Conservation (phyloP, 495 filamentous ascomycete species). For the Talaromyces liani region DNA sequence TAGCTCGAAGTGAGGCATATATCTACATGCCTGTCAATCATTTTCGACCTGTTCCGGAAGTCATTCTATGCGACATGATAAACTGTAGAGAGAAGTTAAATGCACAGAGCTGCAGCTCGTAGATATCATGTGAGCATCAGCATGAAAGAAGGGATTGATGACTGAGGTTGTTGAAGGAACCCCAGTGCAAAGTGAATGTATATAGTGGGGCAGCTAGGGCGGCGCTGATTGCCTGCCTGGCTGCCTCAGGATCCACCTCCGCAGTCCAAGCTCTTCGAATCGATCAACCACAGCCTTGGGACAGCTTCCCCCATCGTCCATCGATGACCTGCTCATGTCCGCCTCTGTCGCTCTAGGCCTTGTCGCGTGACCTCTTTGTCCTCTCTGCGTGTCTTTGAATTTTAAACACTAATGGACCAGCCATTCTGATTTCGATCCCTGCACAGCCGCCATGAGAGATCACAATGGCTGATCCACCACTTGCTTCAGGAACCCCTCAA, state of each 20-base stretch:
- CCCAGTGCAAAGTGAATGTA: no score
- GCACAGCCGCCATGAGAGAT: slow-evolving; percentile 10
- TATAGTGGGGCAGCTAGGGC: not conserved
- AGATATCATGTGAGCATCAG: not conserved
- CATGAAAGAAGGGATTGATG: not conserved
- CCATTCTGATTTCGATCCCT: slow-evolving; percentile 24
- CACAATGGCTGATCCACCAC: slow-evolving; percentile 11
- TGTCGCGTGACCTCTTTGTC: not conserved
- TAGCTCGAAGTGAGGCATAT: not conserved
- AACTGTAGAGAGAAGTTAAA: not conserved
- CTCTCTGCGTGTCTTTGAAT: not conserved
- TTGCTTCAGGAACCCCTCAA: slow-evolving; percentile 10
- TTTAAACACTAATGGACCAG: slow-evolving; percentile 31
- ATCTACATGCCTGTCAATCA: not conserved
- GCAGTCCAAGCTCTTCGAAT: not conserved
- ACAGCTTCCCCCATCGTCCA: not conserved
- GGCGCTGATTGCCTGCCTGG: not conserved
- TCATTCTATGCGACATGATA: not conserved
- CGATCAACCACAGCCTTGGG: not conserved
- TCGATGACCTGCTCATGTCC: not conserved
- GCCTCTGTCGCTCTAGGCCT: not conserved
- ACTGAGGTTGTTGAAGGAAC: not conserved
- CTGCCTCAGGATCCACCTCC: not conserved
- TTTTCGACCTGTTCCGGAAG: not conserved
- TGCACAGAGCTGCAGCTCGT: not conserved